Base-by-base conservation (phyloP, 768 basidiomycete species). In the Amanita brunnescens region DNA sequence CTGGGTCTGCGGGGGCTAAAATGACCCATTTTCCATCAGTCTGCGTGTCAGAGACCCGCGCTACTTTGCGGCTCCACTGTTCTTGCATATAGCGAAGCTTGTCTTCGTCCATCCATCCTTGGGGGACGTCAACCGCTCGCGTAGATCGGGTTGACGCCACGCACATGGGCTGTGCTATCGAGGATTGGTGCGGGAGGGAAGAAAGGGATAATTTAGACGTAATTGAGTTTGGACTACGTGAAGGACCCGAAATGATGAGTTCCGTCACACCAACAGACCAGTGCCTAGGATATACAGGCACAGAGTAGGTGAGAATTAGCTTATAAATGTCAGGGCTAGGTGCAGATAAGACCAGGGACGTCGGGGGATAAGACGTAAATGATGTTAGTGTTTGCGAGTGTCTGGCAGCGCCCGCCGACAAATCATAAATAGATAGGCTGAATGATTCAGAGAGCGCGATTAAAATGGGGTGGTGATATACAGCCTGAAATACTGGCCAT, bases 11-110 rank as follows among this genome's bases (percentile, higher is more conserved):
- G 12, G 86, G 80, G 12, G 83, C 87, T 43, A 90, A 73, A 10
- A 91, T 82, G 14, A 80, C 81, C 85, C 87, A 91, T 72, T 87
- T 90, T 7, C 89, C 89, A 60, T 91, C 89, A 5, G 89, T 87
- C 59, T 87, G 83, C 13, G 77, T 82, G 57, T 81, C 84, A n/a
- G 82, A 78, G 26, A 91, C 81, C 10, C 72, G 69, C 39, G 70
- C 67, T 16, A 91, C 76, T 63, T 87, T 90, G 52, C 87, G 84
- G 24, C 76, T 74, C 84, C 87, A 89, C 55, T 91, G 89, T 56
- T 85, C 82, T 32, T 79, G 79, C 71, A 88, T 79, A 20, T 64
- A 56, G 23, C 71, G 72, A 35, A 90, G 67, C 62, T 83, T 81
- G 45, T 71, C 61, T 47, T 80, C 78, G 62, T 89, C 82, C 47